Evolutionary conservation across 1,139 yeast species (phyloP).

Genomic region (Yamadazyma triangularis): DNA sequence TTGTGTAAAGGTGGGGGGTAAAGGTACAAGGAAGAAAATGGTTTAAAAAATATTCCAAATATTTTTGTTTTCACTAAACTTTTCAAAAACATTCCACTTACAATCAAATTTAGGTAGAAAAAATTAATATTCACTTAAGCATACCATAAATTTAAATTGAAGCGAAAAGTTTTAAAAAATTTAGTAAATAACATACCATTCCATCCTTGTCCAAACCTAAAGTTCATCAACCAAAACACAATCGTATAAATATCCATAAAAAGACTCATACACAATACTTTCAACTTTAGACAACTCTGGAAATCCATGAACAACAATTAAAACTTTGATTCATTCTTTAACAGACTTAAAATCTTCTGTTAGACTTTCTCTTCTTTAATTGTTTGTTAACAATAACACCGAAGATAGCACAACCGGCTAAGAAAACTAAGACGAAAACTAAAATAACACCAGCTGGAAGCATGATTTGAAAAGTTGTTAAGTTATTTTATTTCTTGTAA

Average conservation of each 20-base stretch:
- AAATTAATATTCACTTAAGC: conserved; percentile 4
- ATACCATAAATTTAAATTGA: conserved; percentile 1
- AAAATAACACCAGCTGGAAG: conserved; percentile 51
- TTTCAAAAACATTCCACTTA: no score
- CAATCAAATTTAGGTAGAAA: no score
- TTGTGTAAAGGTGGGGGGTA: no score
- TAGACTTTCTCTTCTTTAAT: conserved; percentile 40
- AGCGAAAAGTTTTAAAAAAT: background rate
- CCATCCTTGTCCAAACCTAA: no score
- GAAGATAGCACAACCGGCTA: conserved; percentile 33
- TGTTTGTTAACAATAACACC: conserved; percentile 35
- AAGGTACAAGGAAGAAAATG: no score
- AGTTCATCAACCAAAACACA: no score
- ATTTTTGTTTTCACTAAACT: no score
- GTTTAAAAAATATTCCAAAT: no score
- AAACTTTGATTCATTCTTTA: background rate
- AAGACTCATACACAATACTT: no score
- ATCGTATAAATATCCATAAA: no score
- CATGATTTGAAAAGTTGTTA: conserved; percentile 20
- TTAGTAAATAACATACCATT: no score
- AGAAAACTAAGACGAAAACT: conserved; percentile 45
- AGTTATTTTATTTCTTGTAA: conserved; percentile 1
- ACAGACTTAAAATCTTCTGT: conserved; percentile 42
- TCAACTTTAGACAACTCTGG: no score
- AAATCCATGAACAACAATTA: background rate